These are phyloP conservation scores for Lentinula aciculospora DNA, from an alignment of 768 basidiomycete species.

Conservation along the genomic window DNA sequence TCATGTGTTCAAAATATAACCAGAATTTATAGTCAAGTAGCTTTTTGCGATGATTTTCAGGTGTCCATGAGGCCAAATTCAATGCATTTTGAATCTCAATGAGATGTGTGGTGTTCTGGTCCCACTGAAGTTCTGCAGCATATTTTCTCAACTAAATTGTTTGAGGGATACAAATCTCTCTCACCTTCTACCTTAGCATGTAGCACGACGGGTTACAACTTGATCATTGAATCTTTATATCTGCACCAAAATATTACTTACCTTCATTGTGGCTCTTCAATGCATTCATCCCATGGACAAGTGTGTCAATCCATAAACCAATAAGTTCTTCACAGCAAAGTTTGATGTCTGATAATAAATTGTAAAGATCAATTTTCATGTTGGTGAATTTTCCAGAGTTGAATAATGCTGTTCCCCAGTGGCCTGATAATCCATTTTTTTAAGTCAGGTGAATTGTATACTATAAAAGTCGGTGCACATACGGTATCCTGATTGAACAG, in stretches of 20 bases:
- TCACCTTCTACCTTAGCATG: background rate
- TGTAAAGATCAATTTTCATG: background rate
- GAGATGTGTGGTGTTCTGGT: background rate
- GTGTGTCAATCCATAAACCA: background rate
- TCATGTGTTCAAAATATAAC: background rate
- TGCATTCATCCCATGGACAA: background rate
- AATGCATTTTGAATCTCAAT: background rate
- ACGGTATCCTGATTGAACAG: background rate
- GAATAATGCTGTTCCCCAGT: background rate
- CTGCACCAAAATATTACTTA: background rate
- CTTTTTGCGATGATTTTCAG: background rate
- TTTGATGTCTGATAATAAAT: background rate
- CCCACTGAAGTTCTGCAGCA: background rate
- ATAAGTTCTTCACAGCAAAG: background rate
- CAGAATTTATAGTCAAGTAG: background rate
- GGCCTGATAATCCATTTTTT: background rate
- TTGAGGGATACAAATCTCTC: background rate
- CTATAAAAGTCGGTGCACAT: background rate
- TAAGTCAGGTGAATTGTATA: background rate
- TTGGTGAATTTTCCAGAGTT: background rate
- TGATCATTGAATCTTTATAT: background rate
- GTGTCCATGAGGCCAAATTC: background rate
- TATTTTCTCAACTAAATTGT: background rate
- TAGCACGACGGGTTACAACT: background rate
- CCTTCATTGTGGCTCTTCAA: background rate